Conservation (phyloP, 495 filamentous ascomycete species). For the Neurospora terricola region DNA sequence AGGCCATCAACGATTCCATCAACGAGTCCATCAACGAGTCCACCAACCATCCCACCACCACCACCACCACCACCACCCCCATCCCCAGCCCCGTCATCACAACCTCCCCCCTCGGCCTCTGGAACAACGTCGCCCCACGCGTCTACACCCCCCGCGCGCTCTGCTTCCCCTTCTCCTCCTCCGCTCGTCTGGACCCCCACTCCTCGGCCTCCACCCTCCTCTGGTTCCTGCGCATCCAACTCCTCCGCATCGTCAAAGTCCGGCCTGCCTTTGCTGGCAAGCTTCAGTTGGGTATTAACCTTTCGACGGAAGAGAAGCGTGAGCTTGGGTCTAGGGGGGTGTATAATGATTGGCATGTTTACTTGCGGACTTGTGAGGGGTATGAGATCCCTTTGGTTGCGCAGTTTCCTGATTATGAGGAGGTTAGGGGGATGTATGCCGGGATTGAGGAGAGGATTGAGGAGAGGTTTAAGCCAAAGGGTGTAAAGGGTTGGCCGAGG, state of each 20-base stretch:
- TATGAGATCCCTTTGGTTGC: neutral
- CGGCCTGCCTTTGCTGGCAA: conserved; percentile 24
- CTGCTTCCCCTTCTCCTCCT: conserved; percentile 23
- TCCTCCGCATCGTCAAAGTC: conserved; percentile 15
- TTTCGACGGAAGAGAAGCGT: neutral
- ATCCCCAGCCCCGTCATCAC: neutral
- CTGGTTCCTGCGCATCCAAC: conserved; percentile 15
- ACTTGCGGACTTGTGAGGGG: neutral
- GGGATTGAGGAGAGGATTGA: neutral
- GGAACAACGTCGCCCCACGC: conserved; percentile 24
- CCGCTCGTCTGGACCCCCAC: neutral
- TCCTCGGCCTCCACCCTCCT: conserved; percentile 7
- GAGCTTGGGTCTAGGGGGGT: neutral
- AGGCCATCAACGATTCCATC: neutral
- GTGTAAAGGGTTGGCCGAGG: neutral
- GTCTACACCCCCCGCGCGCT: conserved; percentile 25
- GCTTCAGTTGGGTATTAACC: conserved; percentile 10
- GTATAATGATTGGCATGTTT: conserved; percentile 10
- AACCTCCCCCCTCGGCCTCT: neutral
- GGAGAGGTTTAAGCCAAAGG: neutral
- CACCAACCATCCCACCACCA: neutral
- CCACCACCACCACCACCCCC: neutral
- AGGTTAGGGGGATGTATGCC: neutral
- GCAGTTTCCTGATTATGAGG: neutral
- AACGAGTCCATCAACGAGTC: no score